phyloP scores from a whole-genome alignment of 345 rosid species.

The Pistacia integerrima region DNA sequence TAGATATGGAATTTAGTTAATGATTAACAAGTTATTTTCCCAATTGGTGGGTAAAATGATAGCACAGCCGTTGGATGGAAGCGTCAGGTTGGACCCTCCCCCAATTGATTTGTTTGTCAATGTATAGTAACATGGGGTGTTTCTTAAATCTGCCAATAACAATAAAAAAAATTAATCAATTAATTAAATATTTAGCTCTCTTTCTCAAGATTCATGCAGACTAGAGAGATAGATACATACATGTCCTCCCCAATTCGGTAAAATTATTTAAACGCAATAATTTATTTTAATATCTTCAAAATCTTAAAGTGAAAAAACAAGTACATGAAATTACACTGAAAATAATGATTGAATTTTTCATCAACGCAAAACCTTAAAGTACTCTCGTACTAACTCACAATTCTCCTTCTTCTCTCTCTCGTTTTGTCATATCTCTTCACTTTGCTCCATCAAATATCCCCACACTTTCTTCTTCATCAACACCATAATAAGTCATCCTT shows the following conservation, averaged over 20 bases:
- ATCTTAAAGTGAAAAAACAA: too few species aligned
- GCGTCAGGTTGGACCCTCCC: conserved; percentile 24
- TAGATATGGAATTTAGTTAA: neutral
- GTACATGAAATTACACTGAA: conserved; percentile 17
- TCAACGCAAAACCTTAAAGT: too few species aligned
- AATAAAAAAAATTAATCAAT: neutral
- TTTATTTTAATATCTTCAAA: too few species aligned
- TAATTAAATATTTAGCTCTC: neutral
- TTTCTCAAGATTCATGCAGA: conserved; percentile 11
- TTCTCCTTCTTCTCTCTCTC: too few species aligned
- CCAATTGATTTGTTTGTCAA: conserved; percentile 20
- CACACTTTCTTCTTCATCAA: too few species aligned
- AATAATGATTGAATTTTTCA: conserved; percentile 16
- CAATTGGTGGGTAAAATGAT: neutral
- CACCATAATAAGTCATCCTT: too few species aligned
- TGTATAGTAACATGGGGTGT: conserved; percentile 33
- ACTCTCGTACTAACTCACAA: too few species aligned
- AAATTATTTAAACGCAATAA: too few species aligned
- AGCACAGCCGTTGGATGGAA: conserved; percentile 13
- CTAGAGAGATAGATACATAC: too few species aligned
- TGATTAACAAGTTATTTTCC: neutral
- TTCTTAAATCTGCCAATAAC: conserved; percentile 6
- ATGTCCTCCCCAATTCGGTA: conserved; percentile 14
- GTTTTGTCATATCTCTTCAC: too few species aligned
- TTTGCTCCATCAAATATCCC: too few species aligned